Percentiles rank a stretch among this genome's conserved stretches.
Evolutionary conservation across 768 basidiomycete species (phyloP).

Genomic region (Tephrocybe sp.): DNA sequence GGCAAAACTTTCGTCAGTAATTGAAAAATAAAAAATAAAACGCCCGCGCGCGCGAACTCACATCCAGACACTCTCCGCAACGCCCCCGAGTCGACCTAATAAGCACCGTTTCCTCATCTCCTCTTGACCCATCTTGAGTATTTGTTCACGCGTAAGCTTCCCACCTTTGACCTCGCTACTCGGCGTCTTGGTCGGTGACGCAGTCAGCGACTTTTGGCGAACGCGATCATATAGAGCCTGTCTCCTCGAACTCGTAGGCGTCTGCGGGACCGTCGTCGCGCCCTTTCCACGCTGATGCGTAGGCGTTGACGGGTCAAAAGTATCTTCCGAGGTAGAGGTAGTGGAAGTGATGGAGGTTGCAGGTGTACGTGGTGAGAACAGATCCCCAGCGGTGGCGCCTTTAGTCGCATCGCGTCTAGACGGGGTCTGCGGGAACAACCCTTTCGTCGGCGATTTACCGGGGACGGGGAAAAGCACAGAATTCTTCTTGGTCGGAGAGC

Average conservation of each 20-base stretch:
- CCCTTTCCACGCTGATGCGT: constrained; percentile 55
- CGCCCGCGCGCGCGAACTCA: too few species aligned
- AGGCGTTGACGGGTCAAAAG: constrained; percentile 61
- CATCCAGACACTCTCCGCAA: constrained; percentile 92
- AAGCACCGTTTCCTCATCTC: constrained; percentile 75
- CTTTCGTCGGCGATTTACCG: constrained; percentile 41
- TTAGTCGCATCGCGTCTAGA: constrained; percentile 38
- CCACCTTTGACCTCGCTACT: constrained; percentile 38
- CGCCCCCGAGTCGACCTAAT: constrained; percentile 70
- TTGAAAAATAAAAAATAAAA: constrained; percentile 1
- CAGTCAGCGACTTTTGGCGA: constrained; percentile 65
- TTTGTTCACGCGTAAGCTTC: constrained; percentile 60
- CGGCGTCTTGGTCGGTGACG: constrained; percentile 61
- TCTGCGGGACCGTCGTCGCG: constrained; percentile 57
- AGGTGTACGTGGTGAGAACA: constrained; percentile 48
- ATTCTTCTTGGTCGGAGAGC: constrained; percentile 21
- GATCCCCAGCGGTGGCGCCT: constrained; percentile 30
- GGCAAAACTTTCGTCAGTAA: constrained; percentile 5
- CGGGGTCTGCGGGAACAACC: constrained; percentile 64
- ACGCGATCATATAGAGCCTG: constrained; percentile 81
- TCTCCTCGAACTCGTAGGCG: constrained; percentile 72
- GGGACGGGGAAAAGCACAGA: constrained; percentile 50
- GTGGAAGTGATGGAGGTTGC: constrained; percentile 27
- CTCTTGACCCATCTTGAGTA: constrained; percentile 72
- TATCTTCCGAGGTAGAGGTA: constrained; percentile 21